Conservation (phyloP, 208 protist genomes). For the Acanthamoeba lenticulata region DNA sequence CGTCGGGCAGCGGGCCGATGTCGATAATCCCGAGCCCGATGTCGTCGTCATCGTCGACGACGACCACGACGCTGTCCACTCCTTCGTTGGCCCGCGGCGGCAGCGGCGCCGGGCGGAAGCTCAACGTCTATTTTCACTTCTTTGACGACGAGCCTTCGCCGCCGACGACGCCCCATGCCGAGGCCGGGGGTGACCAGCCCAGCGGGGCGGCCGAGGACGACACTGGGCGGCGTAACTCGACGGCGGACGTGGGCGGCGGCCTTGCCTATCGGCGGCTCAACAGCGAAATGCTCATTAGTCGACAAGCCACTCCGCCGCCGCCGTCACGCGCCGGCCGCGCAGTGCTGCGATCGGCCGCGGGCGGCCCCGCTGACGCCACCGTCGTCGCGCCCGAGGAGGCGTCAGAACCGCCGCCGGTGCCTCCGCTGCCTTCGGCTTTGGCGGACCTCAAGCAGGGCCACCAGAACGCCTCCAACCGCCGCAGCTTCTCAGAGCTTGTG, state of each 20-base stretch:
- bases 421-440: no score
- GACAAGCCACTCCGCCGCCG: background rate
- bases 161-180: no score
- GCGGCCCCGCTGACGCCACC: background rate
- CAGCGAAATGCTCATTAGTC: background rate
- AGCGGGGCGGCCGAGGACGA: background rate
- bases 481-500: background rate
- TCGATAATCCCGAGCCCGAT: no score
- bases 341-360: background rate
- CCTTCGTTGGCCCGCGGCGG: background rate
- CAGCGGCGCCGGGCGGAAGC: background rate
- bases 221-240: background rate
- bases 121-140: background rate
- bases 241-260: background rate
- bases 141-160: no score
- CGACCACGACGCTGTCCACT: background rate
- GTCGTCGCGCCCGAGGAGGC: background rate
- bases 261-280: background rate
- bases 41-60: background rate
- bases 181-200: no score
- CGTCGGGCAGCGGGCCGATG: no score
- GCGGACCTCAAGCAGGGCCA: no score
- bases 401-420: background rate
- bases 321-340: background rate
- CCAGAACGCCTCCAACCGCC: no score